These are phyloP conservation scores for Pseudopediastrum boryanum DNA, from an alignment of 139 green algal genomes.

Conservation along the genomic window DNA sequence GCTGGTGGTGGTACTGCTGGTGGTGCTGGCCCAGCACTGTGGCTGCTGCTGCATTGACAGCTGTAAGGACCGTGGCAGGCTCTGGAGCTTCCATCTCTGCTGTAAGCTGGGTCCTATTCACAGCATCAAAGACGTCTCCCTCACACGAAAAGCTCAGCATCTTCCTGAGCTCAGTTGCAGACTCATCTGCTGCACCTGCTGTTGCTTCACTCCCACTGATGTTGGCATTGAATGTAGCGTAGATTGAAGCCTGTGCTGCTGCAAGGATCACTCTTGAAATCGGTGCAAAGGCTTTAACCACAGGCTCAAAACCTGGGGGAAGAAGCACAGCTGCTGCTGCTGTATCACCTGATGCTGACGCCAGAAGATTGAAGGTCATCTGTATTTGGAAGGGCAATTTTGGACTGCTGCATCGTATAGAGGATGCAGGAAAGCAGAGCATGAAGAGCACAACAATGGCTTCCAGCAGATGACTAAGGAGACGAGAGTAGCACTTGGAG, in stretches of 20 bases:
- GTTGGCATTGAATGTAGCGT: not conserved
- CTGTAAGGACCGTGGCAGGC: not conserved
- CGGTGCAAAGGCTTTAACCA: conserved; percentile 18
- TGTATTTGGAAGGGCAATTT: too few relatives aligned
- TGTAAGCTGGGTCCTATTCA: not conserved
- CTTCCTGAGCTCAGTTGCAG: conserved; percentile 25
- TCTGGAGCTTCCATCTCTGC: conserved; percentile 14
- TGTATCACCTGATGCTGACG: not conserved
- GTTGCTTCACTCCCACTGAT: not conserved
- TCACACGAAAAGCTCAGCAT: conserved; percentile 35
- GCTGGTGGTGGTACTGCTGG: conserved; percentile 34
- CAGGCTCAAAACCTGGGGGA: not conserved
- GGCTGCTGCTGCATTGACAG: conserved; percentile 3
- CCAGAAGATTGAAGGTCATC: too few relatives aligned
- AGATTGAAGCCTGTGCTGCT: conserved; percentile 19
- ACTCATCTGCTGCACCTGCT: not conserved
- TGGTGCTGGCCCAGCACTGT: not conserved
- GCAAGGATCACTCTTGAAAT: conserved; percentile 15
- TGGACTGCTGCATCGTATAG: too few relatives aligned
- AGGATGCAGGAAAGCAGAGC: too few relatives aligned
- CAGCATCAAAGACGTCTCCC: conserved; percentile 22
- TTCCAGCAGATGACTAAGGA: too few relatives aligned
- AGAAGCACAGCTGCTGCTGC: not conserved
- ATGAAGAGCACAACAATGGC: too few relatives aligned
- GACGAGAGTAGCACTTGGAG: too few relatives aligned